Conservation (phyloP, 495 filamentous ascomycete genomes). For the Cetradonia linearis region DNA sequence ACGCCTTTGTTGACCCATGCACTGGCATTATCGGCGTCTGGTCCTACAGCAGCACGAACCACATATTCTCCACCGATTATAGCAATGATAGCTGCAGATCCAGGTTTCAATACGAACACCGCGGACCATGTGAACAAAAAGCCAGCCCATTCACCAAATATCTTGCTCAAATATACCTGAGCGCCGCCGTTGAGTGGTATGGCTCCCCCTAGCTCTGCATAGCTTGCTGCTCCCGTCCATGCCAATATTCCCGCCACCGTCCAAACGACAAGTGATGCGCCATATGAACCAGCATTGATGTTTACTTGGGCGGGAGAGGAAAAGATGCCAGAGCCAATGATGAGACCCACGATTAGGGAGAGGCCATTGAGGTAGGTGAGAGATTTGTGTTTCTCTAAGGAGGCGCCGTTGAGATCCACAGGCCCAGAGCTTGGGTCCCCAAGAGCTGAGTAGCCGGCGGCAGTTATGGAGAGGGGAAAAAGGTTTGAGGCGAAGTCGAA, state of each 20-base stretch:
- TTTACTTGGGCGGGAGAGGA: conserved; percentile 92
- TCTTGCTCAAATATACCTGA: conserved; percentile 88
- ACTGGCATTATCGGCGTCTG: conserved; percentile 64
- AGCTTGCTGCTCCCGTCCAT: conserved; percentile 94
- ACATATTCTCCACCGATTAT: conserved; percentile 98
- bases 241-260: conserved; percentile 77
- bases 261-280: conserved; percentile 85
- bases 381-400: conserved; percentile 88
- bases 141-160: conserved; percentile 83
- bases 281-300: conserved; percentile 81
- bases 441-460: conserved; percentile 70
- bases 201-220: conserved; percentile 90
- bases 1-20: conserved; percentile 87
- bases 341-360: conserved; percentile 79
- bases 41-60: conserved; percentile 72
- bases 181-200: conserved; percentile 93
- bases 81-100: conserved; percentile 83
- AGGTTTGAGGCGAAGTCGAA: conserved; percentile 90
- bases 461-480: conserved; percentile 83
- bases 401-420: conserved; percentile 42
- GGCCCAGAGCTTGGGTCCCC: conserved; percentile 52
- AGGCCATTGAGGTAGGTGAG: conserved; percentile 90
- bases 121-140: conserved; percentile 96
- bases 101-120: conserved; percentile 87
- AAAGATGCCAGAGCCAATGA: conserved; percentile 97